A percentile compares a stretch with the other conserved stretches of the same genome.
These are phyloP conservation scores for Ophiostoma angusticollis DNA, from an alignment of 2,329 filamentous ascomycete species.

Conservation along the genomic window DNA sequence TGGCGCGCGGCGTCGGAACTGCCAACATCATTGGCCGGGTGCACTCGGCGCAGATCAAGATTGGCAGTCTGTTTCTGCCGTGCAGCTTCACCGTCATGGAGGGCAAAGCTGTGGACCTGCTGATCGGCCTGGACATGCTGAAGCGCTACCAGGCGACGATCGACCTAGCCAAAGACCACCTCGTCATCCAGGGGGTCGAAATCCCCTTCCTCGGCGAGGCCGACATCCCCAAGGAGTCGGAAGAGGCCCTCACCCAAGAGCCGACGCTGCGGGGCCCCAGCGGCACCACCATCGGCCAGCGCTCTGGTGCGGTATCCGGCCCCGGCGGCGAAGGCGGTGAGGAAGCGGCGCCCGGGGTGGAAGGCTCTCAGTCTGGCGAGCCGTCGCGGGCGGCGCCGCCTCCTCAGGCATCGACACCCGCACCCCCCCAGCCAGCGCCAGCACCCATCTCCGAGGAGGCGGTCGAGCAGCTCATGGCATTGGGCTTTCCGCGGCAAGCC, in stretches of 20 bases:
- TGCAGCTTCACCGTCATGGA: constrained; percentile 99
- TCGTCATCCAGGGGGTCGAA: constrained; percentile 79
- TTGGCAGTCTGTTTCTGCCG: constrained; percentile 73
- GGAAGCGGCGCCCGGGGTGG: too few relatives aligned
- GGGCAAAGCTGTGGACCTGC: constrained; percentile 86
- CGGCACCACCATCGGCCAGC: constrained; percentile 77
- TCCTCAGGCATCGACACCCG: background rate
- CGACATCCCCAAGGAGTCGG: constrained; percentile 78
- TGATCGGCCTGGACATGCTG: constrained; percentile 91
- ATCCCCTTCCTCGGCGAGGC: constrained; percentile 85
- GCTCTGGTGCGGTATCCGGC: constrained; percentile 61
- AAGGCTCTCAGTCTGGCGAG: too few relatives aligned
- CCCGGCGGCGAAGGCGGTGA: constrained; percentile 19
- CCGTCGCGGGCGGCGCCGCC: background rate
- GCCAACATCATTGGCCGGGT: constrained; percentile 90
- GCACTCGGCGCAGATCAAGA: constrained; percentile 88
- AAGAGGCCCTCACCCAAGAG: constrained; percentile 62
- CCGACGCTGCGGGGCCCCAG: constrained; percentile 74
- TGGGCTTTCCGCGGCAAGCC: constrained; percentile 65
- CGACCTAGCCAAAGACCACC: constrained; percentile 70
- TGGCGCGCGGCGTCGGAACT: constrained; percentile 87
- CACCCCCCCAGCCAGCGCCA: constrained; percentile 12
- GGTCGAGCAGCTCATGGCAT: constrained; percentile 60
- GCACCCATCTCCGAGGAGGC: constrained; percentile 42
- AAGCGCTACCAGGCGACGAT: constrained; percentile 91